phyloP scores from a whole-genome alignment of 495 filamentous ascomycete species.

The Amphirosellinia nigrospora region DNA sequence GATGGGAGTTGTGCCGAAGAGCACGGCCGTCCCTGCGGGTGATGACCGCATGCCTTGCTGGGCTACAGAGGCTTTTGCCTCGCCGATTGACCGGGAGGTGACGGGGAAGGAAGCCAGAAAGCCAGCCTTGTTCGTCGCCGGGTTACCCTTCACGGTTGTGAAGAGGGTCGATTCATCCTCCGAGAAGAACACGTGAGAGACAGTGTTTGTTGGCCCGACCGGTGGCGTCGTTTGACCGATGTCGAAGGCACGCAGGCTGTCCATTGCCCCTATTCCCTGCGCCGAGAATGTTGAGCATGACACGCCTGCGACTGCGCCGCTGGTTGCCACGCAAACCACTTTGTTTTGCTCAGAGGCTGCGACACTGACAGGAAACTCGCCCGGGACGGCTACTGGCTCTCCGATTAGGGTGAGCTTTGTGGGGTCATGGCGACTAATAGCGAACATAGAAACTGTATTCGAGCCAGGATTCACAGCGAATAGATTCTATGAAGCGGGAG shows the following conservation, averaged over 20 bases:
- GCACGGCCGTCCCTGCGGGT: conserved; percentile 57
- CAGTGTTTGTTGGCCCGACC: conserved; percentile 57
- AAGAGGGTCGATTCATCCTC: conserved; percentile 55
- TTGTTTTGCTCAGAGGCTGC: conserved; percentile 54
- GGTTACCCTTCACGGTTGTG: conserved; percentile 64
- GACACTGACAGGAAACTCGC: conserved; percentile 64
- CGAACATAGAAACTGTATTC: conserved; percentile 61
- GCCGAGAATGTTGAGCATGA: conserved; percentile 55
- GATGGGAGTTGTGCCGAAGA: conserved; percentile 59
- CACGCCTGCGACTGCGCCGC: conserved; percentile 59
- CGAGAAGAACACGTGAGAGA: conserved; percentile 63
- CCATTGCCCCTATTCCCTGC: conserved; percentile 48
- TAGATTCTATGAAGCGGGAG: conserved; percentile 39
- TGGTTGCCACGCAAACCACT: conserved; percentile 60
- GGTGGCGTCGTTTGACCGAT: conserved; percentile 61
- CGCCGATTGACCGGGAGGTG: conserved; percentile 13
- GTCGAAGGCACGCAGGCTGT: conserved; percentile 50
- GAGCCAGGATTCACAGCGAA: conserved; percentile 69
- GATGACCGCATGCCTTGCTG: conserved; percentile 40
- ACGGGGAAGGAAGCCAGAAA: conserved; percentile 59
- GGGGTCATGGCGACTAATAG: conserved; percentile 54
- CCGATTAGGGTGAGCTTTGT: conserved; percentile 53
- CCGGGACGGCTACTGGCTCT: conserved; percentile 49
- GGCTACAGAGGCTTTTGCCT: conserved; percentile 23
- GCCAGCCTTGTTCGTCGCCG: conserved; percentile 56